Percentiles rank a stretch among this genome's conserved stretches.
Conservation (phyloP, 208 protist species). For the Leishmania tarentolae region DNA sequence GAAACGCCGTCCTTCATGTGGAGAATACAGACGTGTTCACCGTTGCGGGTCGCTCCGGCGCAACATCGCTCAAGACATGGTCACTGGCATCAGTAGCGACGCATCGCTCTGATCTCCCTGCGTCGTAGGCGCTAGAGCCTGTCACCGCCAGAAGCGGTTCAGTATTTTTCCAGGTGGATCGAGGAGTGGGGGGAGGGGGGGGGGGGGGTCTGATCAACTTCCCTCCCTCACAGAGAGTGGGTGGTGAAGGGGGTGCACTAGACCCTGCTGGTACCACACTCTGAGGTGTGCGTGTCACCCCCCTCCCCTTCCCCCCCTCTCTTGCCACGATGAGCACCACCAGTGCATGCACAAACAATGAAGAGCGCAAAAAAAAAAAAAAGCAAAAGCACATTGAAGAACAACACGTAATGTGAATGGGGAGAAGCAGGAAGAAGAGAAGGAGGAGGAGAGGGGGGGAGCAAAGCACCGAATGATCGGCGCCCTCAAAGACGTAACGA, state of each 20-base stretch:
- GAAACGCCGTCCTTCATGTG: too few relatives aligned
- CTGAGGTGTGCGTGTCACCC: neutral
- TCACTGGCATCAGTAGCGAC: neutral
- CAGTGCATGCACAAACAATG: too few relatives aligned
- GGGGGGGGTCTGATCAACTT: neutral
- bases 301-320: too few relatives aligned
- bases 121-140: neutral
- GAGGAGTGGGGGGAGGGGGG: neutral
- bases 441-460: neutral
- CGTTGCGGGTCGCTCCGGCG: neutral
- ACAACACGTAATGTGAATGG: neutral
- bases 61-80: neutral
- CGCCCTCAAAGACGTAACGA: neutral
- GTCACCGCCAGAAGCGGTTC: neutral
- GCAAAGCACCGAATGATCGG: conserved; percentile 7
- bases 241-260: too few relatives aligned
- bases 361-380: too few relatives aligned
- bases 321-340: neutral
- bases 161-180: too few relatives aligned
- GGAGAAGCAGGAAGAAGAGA: neutral
- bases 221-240: neutral
- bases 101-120: neutral
- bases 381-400: too few relatives aligned
- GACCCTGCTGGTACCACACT: neutral
- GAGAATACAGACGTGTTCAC: too few relatives aligned